These are phyloP conservation scores for Diaporthe helianthi DNA, from an alignment of 2,329 filamentous ascomycete species.

Conservation along the genomic window DNA sequence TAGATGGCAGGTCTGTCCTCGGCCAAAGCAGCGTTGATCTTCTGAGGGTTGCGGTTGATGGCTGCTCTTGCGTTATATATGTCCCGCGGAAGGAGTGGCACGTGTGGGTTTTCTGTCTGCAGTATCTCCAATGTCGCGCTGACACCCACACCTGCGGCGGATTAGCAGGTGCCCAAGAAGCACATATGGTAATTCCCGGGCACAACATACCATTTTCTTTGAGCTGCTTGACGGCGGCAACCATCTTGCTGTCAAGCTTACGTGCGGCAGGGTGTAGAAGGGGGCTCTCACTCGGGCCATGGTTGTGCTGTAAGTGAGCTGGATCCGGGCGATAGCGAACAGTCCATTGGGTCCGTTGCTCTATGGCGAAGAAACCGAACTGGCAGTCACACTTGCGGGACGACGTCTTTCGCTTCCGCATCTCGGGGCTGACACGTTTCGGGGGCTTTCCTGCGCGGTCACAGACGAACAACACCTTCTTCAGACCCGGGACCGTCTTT, in stretches of 20 bases:
- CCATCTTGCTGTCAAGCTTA: slow-evolving; percentile 72
- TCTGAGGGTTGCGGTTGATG: slow-evolving; percentile 70
- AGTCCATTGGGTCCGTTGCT: slow-evolving; percentile 72
- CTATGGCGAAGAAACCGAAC: slow-evolving; percentile 74
- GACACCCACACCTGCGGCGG: slow-evolving; percentile 64
- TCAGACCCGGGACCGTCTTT: slow-evolving; percentile 70
- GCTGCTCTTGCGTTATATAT: slow-evolving; percentile 73
- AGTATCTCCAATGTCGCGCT: slow-evolving; percentile 71
- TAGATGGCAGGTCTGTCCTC: slow-evolving; percentile 70
- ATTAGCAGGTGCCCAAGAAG: slow-evolving; percentile 41
- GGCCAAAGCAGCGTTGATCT: slow-evolving; percentile 64
- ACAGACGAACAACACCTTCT: slow-evolving; percentile 73
- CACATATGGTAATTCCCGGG: not conserved
- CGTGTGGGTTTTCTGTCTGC: slow-evolving; percentile 68
- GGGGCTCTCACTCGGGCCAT: slow-evolving; percentile 70
- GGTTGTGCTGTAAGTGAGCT: slow-evolving; percentile 66
- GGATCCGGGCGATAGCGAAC: slow-evolving; percentile 68
- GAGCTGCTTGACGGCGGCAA: slow-evolving; percentile 69
- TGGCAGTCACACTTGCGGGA: slow-evolving; percentile 74
- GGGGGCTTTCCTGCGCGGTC: slow-evolving; percentile 70
- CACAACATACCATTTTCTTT: slow-evolving; percentile 67
- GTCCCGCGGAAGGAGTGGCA: slow-evolving; percentile 68
- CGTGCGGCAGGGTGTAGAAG: slow-evolving; percentile 71
- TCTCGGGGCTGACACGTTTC: slow-evolving; percentile 67
- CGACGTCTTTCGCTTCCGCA: slow-evolving; percentile 70